Percentiles rank a stretch among this genome's conserved stretches.
Evolutionary conservation across 75 land plant species (phyloP).

Genomic region (Ceratopteris richardii): DNA sequence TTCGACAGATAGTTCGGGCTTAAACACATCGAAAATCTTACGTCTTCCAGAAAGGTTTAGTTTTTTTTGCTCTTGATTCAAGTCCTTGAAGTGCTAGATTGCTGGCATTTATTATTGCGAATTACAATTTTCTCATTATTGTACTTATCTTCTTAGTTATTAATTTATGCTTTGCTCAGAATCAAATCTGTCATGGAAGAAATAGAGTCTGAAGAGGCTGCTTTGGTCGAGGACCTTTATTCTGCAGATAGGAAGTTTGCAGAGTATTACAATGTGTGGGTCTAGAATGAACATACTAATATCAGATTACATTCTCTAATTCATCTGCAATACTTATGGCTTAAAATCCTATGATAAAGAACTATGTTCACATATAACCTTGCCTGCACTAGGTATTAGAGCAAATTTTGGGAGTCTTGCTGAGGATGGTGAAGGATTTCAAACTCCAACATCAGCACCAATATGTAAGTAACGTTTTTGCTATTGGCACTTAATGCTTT

Average conservation of each 20-base stretch:
- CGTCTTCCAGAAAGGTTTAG: constrained; percentile 88
- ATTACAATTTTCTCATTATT: too few relatives aligned
- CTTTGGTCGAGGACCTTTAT: constrained; percentile 76
- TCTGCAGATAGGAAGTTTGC: constrained; percentile 94
- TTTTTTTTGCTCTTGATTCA: too few relatives aligned
- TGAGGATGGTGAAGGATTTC: constrained; percentile 86
- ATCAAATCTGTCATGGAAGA: constrained; percentile 84
- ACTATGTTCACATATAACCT: background rate
- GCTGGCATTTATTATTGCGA: too few relatives aligned
- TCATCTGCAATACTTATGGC: too few relatives aligned
- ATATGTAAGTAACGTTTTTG: constrained; percentile 89
- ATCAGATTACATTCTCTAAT: too few relatives aligned
- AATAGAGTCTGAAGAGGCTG: constrained; percentile 84
- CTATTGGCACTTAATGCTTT: too few relatives aligned
- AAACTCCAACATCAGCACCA: constrained; percentile 90
- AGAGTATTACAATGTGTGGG: constrained; percentile 78
- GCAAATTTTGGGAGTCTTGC: constrained; percentile 84
- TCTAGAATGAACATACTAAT: background rate
- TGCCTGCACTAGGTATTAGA: constrained; percentile 96
- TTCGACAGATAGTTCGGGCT: constrained; percentile 9
- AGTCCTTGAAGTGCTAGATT: too few relatives aligned
- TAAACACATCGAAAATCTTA: constrained; percentile 37
- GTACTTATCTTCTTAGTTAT: background rate
- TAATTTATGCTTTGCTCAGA: constrained; percentile 19
- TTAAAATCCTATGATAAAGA: constrained; percentile 4